Evolutionary conservation across 768 basidiomycete species (phyloP).

Genomic region (Asterophora parasitica): DNA sequence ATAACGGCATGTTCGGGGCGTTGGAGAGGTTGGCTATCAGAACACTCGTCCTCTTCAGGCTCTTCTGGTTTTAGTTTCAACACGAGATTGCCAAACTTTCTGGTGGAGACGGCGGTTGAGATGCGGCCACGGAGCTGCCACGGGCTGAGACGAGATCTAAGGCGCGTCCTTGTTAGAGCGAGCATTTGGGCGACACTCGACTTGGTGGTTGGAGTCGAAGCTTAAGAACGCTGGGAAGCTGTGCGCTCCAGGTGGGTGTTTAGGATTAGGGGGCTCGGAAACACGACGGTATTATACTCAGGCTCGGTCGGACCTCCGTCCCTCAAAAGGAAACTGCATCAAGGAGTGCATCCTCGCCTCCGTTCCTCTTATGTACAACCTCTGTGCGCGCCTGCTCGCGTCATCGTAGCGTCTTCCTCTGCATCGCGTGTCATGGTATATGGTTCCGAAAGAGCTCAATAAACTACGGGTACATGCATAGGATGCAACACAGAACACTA

Average conservation of each 20-base stretch:
- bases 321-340: slow-evolving; percentile 12
- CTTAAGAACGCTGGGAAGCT: not conserved
- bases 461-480: not conserved
- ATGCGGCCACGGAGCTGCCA: slow-evolving; percentile 3
- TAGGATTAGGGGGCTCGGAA: slow-evolving; percentile 14
- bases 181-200: slow-evolving; percentile 6
- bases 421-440: not conserved
- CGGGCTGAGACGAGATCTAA: slow-evolving; percentile 1
- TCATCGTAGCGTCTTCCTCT: too few species aligned
- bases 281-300: slow-evolving; percentile 17
- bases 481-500: not conserved
- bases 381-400: too few species aligned
- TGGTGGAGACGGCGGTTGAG: not conserved
- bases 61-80: slow-evolving; percentile 7
- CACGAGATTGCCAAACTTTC: slow-evolving; percentile 9
- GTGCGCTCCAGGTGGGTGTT: not conserved
- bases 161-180: slow-evolving; percentile 5
- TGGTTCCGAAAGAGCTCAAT: too few species aligned
- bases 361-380: not conserved
- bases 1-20: slow-evolving; percentile 84
- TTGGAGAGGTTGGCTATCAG: slow-evolving; percentile 18
- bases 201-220: not conserved
- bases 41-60: slow-evolving; percentile 3
- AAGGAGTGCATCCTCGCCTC: not conserved
- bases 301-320: slow-evolving; percentile 14